Evolutionary conservation across 2,329 filamentous ascomycete species (phyloP).

Genomic region (Fusarium xyrophilum): DNA sequence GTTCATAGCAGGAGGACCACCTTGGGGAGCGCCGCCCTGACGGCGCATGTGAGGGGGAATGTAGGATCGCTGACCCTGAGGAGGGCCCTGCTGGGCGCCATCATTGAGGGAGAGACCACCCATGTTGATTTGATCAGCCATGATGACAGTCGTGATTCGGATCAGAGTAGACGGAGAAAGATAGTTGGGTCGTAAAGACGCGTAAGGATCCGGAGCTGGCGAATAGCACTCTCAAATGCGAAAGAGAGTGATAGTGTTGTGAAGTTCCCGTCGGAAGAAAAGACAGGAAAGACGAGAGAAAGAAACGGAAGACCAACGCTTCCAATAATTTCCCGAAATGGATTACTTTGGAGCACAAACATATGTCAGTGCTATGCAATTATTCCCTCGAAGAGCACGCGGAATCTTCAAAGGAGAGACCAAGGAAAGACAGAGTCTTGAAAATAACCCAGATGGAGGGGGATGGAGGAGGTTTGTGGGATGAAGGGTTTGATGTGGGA

Average conservation of each 20-base stretch:
- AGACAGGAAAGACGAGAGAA: slow-evolving; percentile 45
- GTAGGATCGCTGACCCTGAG: slow-evolving; percentile 67
- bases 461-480: slow-evolving; percentile 43
- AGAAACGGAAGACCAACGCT: slow-evolving; percentile 46
- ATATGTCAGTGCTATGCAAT: slow-evolving; percentile 44
- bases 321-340: slow-evolving; percentile 45
- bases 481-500: slow-evolving; percentile 46
- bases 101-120: slow-evolving; percentile 71
- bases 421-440: slow-evolving; percentile 50
- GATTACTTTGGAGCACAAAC: slow-evolving; percentile 45
- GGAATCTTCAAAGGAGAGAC: slow-evolving; percentile 57
- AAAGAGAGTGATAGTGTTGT: slow-evolving; percentile 38
- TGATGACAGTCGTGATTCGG: slow-evolving; percentile 54
- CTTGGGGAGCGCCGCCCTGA: slow-evolving; percentile 42
- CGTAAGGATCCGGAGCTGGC: slow-evolving; percentile 29
- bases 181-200: slow-evolving; percentile 33
- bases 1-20: slow-evolving; percentile 25
- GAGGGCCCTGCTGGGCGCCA: slow-evolving; percentile 41
- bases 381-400: slow-evolving; percentile 53
- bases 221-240: slow-evolving; percentile 40
- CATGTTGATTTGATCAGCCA: slow-evolving; percentile 88
- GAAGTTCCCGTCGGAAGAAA: slow-evolving; percentile 42
- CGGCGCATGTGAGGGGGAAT: slow-evolving; percentile 83
- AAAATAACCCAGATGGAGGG: slow-evolving; percentile 43
- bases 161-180: slow-evolving; percentile 31